These are phyloP conservation scores for Emergomyces africanus DNA, from an alignment of 2,329 filamentous ascomycete genomes.

Conservation along the genomic window DNA sequence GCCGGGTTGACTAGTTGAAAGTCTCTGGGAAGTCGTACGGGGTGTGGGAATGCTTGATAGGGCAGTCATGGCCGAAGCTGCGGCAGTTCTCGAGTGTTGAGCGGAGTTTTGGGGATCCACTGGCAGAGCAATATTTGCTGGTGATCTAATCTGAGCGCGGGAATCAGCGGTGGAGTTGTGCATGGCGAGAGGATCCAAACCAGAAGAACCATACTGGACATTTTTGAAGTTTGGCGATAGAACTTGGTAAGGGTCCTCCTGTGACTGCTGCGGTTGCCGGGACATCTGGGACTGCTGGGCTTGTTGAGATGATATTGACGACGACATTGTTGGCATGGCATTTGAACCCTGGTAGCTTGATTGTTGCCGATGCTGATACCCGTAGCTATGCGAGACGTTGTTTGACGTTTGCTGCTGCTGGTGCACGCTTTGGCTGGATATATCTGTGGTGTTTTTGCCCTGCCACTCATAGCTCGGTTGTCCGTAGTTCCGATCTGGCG, in stretches of 20 bases:
- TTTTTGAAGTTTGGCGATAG: not conserved
- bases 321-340: not conserved
- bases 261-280: not conserved
- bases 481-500: constrained; percentile 2
- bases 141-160: not conserved
- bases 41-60: constrained; percentile 5
- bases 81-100: constrained; percentile 7
- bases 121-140: not conserved
- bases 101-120: constrained; percentile 7
- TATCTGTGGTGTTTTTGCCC: constrained; percentile 2
- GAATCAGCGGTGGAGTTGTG: not conserved
- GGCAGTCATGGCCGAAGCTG: constrained; percentile 10
- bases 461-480: constrained; percentile 8
- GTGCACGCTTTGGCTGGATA: not conserved
- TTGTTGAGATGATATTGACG: not conserved
- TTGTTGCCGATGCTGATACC: constrained; percentile 5
- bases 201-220: not conserved
- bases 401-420: constrained; percentile 1
- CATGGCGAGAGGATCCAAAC: not conserved
- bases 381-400: constrained; percentile 1
- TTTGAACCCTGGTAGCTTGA: constrained; percentile 4
- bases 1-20: not conserved
- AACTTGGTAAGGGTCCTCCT: not conserved
- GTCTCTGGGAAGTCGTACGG: not conserved
- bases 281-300: constrained; percentile 1